These are phyloP conservation scores for Mycocentrospora acerina DNA, from an alignment of 2,329 filamentous ascomycete species.

Conservation along the genomic window DNA sequence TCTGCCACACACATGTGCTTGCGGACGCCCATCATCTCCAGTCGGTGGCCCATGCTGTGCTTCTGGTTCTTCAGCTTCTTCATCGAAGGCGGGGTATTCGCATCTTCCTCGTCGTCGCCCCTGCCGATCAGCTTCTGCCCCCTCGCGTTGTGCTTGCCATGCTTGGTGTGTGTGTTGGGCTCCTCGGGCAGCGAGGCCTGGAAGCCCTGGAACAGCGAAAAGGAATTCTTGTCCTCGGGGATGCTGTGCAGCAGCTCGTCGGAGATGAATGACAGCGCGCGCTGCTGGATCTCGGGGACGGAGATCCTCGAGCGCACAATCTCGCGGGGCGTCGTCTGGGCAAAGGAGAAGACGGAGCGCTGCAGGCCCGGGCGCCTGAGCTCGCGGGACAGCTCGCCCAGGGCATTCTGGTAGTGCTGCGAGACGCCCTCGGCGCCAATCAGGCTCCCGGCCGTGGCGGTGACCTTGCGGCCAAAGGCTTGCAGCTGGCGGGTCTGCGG, in stretches of 20 bases:
- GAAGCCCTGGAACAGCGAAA: slow-evolving; percentile 96
- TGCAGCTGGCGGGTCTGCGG: slow-evolving; percentile 80
- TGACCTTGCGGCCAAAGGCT: slow-evolving; percentile 91
- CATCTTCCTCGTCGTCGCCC: slow-evolving; percentile 55
- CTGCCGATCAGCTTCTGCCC: slow-evolving; percentile 73
- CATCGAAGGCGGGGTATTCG: slow-evolving; percentile 65
- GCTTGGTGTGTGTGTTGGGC: slow-evolving; percentile 49
- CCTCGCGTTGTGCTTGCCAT: slow-evolving; percentile 68
- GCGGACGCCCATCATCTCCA: slow-evolving; percentile 87
- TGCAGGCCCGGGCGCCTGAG: slow-evolving; percentile 81
- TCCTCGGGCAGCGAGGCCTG: slow-evolving; percentile 82
- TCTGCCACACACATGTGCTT: slow-evolving; percentile 98
- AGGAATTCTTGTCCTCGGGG: slow-evolving; percentile 80
- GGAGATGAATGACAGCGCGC: slow-evolving; percentile 82
- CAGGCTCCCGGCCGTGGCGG: slow-evolving; percentile 86
- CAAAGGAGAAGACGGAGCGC: slow-evolving; percentile 86
- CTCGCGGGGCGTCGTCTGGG: slow-evolving; percentile 89
- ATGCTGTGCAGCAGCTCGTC: slow-evolving; percentile 90
- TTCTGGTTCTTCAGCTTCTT: slow-evolving; percentile 78
- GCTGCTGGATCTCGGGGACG: slow-evolving; percentile 88
- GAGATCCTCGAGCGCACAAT: slow-evolving; percentile 90
- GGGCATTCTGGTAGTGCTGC: slow-evolving; percentile 79
- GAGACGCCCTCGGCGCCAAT: slow-evolving; percentile 63
- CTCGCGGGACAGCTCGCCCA: slow-evolving; percentile 87
- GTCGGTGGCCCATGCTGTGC: slow-evolving; percentile 73